Percentiles rank a stretch among this genome's conserved stretches.
Evolutionary conservation across 2,329 filamentous ascomycete species (phyloP).

Genomic region (Pseudogymnoascus sp.): DNA sequence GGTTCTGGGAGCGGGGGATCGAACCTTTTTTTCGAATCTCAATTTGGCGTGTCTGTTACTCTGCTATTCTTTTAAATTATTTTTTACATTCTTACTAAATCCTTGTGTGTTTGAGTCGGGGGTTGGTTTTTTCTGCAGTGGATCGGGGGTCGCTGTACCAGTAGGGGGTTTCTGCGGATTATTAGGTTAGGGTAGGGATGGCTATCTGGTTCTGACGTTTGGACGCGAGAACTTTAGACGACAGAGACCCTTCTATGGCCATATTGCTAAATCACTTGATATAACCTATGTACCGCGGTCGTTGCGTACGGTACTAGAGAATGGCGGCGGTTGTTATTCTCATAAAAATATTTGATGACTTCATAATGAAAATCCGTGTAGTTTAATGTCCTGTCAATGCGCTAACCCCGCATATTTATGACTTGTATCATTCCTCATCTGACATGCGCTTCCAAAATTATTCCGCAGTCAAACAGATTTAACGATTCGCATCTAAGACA

Average conservation of each 20-base stretch:
- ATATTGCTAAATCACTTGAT: conserved; percentile 7
- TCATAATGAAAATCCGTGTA: neutral
- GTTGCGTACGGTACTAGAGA: conserved; percentile 1
- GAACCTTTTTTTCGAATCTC: neutral
- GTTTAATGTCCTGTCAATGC: neutral
- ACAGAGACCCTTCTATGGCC: conserved; percentile 8
- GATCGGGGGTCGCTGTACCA: conserved; percentile 3
- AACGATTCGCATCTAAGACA: neutral
- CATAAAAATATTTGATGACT: conserved; percentile 10
- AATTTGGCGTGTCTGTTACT: conserved; percentile 7
- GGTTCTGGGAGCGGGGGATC: neutral
- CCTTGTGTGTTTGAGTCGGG: conserved; percentile 5
- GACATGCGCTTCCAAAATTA: neutral
- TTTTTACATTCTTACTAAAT: conserved; percentile 8
- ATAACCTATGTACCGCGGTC: conserved; percentile 4
- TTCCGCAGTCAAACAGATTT: neutral
- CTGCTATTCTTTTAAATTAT: conserved; percentile 8
- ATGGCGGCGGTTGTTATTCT: conserved; percentile 3
- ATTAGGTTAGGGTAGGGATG: conserved; percentile 1
- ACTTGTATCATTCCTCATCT: neutral
- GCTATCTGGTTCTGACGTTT: conserved; percentile 10
- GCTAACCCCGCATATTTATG: neutral
- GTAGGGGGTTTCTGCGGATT: conserved; percentile 3
- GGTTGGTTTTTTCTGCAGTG: conserved; percentile 3
- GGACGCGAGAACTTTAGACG: conserved; percentile 9